Evolutionary conservation across 148 eudicot species (phyloP), one percentile per base, ranked within the genome.

Genomic region (Tetragonia tetragonoides): DNA sequence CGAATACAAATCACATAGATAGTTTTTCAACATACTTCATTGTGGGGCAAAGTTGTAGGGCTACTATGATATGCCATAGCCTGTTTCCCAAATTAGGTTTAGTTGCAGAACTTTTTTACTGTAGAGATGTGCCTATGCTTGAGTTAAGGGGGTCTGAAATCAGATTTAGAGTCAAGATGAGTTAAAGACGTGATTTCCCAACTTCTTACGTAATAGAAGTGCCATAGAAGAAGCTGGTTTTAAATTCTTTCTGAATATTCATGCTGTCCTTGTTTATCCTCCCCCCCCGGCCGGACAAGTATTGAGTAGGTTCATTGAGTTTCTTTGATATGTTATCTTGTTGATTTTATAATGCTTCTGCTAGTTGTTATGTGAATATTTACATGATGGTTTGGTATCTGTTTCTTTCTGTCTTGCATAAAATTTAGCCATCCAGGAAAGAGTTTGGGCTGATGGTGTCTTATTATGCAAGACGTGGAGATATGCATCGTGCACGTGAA

Each of bases 401-500:
- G 37, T 49, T 40, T 44, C 28, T 3, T 20, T 67, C 28, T 60
- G 47, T 40, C 15, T 53, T 44, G 61, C 37, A 40, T 53, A 63
- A 37, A 82, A 77, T 83, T 79, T 88, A 92, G 99, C 99, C 99
- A 80, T 95, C 99, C 75, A 91, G 97, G 80, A 93, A 89, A 88
- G 99, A 95, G 89, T 93, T 89, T 73, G 94, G 97, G 49, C 83
- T 90, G 87, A 89, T 95, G 93, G 93, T 95, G 82, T 90, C 85
- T 79, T 95, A 88, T 83, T 95, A 95, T 86, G 99, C 89, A 54
- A 90, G 93, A 64, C 87, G 99, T 81, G 99, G 97, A 57, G 97
- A 95, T 73, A 86, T 93, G 96, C 95, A 95, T 87, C 96, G 93
- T 78, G 99, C 99, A 53, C 95, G 99, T 74, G 94, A 90, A 79